Base-by-base conservation (phyloP, 352 stramenopile species). In the Phytophthora syringae region DNA sequence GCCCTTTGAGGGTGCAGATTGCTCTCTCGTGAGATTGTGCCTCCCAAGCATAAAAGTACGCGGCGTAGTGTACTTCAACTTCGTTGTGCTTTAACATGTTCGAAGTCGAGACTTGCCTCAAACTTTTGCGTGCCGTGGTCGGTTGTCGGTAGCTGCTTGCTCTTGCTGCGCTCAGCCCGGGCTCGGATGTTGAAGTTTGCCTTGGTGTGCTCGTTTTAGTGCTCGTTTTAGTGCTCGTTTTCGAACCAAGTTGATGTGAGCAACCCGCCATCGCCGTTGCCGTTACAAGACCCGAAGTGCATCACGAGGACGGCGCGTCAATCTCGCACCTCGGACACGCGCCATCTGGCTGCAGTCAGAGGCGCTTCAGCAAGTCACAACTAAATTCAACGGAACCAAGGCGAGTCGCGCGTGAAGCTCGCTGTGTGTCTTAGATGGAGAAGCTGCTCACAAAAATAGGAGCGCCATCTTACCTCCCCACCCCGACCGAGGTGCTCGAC, bases 401-500 rank as follows among this genome's bases (percentile, higher is more conserved):
- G 15, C 59, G 42, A 60, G 24, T 43, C 21, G 30, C 53, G 36
- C 24, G 42, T 44, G 43, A 45, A 52, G 20, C 11, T 55, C 28
- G n/a, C 27, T 32, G 9, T 5, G 27, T 10, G 27, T 32, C 27
- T 24, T 13, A 56, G 21, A 42, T 80, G 63, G 65, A 82, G 30
- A 68, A 68, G 39, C 58, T 86, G 13, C 56, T 86, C 20, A 73
- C 76, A 28, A 74, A 82, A 47, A 70, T 83, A 30, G 75, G 76
- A 49, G 58, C 78, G 5, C 68, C 78, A 47, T 89, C 81, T 20
- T 93, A 86, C 68, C 69, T 93, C 16, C 84, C 84, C 15, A 89
- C 84, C 12, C 68, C 79, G 5, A 60, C 67, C 3, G 84, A 93
- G 69, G 79, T 93, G 56, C 66, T 86, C 28, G 77, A 84, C 4